Conservation (phyloP, 306 rosid genomes). For the Mimosa bimucronata region DNA sequence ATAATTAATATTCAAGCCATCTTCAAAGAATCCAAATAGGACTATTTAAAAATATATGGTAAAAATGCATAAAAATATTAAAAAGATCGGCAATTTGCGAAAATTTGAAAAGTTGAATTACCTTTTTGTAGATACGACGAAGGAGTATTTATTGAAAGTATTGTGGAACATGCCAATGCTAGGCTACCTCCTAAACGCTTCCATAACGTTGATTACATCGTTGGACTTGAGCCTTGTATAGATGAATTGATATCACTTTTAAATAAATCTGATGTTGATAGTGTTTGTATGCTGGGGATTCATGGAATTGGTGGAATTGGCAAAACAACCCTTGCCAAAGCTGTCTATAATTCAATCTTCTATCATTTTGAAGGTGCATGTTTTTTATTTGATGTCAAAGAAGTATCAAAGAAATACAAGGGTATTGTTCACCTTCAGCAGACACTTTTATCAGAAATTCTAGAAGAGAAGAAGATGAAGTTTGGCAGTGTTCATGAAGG, state of each 20-base stretch:
- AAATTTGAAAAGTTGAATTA: neutral
- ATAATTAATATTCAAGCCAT: too few relatives aligned
- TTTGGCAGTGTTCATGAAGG: neutral
- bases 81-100: neutral
- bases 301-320: slow-evolving; percentile 1
- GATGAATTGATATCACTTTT: neutral
- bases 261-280: neutral
- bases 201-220: neutral
- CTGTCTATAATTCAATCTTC: neutral
- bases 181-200: neutral
- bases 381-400: neutral
- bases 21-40: too few relatives aligned
- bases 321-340: neutral
- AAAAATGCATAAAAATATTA: too few relatives aligned
- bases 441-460: neutral
- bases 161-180: neutral
- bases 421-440: neutral
- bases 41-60: too few relatives aligned
- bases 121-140: neutral
- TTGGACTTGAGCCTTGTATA: neutral
- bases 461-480: neutral
- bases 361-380: neutral
- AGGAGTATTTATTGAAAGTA: neutral
- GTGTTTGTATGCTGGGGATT: neutral
- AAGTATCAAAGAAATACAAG: neutral